phyloP scores from a whole-genome alignment of 805 yeast species.

The Pichia cabralensis region DNA sequence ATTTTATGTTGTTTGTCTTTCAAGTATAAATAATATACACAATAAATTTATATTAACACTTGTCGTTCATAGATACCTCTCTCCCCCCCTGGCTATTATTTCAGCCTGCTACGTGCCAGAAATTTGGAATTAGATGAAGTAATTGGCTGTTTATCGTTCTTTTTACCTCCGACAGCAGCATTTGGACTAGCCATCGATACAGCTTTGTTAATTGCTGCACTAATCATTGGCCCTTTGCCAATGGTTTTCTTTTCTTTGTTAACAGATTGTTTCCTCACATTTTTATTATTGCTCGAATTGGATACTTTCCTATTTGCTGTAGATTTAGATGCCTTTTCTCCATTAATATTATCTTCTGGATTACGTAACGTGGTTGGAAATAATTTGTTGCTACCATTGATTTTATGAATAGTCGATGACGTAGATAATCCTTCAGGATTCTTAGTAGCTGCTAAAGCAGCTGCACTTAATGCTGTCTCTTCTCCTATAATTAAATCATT shows the following conservation, averaged over 20 bases:
- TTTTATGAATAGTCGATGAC: background rate
- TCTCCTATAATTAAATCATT: conserved; percentile 22
- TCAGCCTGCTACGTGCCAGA: conserved; percentile 45
- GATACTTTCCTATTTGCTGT: background rate
- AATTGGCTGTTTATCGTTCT: conserved; percentile 17
- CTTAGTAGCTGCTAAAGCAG: conserved; percentile 21
- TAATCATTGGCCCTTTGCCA: conserved; percentile 22
- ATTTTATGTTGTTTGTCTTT: too few relatives aligned
- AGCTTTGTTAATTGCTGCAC: conserved; percentile 28
- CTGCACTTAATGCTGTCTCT: conserved; percentile 30
- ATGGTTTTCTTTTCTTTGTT: background rate
- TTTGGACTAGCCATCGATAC: conserved; percentile 14
- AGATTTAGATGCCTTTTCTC: background rate
- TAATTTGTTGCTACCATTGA: background rate
- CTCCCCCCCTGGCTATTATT: too few relatives aligned
- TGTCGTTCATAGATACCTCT: too few relatives aligned
- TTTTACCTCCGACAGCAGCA: conserved; percentile 8
- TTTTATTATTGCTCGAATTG: too few relatives aligned
- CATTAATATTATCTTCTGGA: conserved; percentile 1
- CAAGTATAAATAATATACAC: too few relatives aligned
- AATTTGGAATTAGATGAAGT: conserved; percentile 54
- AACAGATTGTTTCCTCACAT: background rate
- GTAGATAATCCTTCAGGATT: conserved; percentile 2
- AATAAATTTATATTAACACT: too few relatives aligned
- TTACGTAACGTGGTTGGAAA: conserved; percentile 10